These are phyloP conservation scores for Hymenoscyphus infarciens DNA, from an alignment of 2,329 filamentous ascomycete genomes.

Conservation along the genomic window DNA sequence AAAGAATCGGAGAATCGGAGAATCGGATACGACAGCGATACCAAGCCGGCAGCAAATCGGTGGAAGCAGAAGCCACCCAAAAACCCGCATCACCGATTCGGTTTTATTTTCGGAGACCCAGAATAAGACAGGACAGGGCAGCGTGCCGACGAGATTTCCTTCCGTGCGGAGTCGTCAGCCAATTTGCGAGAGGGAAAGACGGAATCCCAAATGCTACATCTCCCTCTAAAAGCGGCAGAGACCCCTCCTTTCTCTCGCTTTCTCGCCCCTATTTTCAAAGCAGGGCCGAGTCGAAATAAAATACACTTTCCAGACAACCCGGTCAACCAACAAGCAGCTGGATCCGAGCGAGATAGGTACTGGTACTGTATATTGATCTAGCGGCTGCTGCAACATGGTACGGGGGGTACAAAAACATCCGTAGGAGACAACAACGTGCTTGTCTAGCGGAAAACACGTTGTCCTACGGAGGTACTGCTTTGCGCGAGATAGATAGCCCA, in stretches of 20 bases:
- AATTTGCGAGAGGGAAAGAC: background rate
- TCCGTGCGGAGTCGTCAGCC: background rate
- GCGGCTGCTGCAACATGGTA: constrained; percentile 1
- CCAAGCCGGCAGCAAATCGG: background rate
- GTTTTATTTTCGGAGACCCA: background rate
- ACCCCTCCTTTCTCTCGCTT: background rate
- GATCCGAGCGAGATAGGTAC: too few species aligned
- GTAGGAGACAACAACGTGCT: constrained; percentile 2
- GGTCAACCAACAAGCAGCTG: background rate
- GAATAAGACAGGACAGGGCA: too few species aligned
- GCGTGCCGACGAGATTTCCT: too few species aligned
- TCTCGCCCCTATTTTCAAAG: background rate
- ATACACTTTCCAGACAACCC: background rate
- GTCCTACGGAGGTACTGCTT: background rate
- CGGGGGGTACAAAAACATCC: background rate
- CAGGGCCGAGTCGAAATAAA: background rate
- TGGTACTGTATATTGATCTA: background rate
- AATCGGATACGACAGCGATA: background rate
- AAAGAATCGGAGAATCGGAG: too few species aligned
- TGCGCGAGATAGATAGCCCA: background rate
- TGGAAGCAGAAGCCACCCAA: background rate
- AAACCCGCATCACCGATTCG: background rate
- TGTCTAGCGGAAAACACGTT: background rate
- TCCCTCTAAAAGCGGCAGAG: background rate
- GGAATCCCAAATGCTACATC: background rate